Evolutionary conservation across 257 asterid genomes (phyloP).

Genomic region (Paraleonurus japonicus): DNA sequence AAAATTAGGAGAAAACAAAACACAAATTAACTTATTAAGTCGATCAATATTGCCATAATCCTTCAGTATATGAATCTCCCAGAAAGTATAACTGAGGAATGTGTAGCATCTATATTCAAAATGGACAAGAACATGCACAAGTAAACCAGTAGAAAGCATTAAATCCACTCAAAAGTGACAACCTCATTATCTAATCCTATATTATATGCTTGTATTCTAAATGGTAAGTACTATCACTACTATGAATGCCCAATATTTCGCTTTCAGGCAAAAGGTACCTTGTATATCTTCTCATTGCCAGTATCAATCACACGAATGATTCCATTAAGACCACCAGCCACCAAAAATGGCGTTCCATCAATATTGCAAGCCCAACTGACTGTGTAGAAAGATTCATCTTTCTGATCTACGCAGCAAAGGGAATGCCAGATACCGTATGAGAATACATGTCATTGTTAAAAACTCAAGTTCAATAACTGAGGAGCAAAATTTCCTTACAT

Average conservation of each 20-base stretch:
- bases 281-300: constrained; percentile 81
- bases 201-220: not conserved
- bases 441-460: constrained; percentile 18
- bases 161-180: not conserved
- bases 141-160: not conserved
- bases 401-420: constrained; percentile 61
- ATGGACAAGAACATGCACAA: not conserved
- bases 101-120: constrained; percentile 1
- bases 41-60: not conserved
- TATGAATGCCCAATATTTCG: not conserved
- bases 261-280: constrained; percentile 43
- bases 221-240: not conserved
- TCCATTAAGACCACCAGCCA: constrained; percentile 93
- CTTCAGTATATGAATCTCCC: not conserved
- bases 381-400: constrained; percentile 95
- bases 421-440: constrained; percentile 36
- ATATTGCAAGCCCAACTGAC: constrained; percentile 95
- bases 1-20: not conserved
- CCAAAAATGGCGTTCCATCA: constrained; percentile 78
- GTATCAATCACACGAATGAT: constrained; percentile 86
- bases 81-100: not conserved
- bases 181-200: not conserved
- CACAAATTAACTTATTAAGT: not conserved
- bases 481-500: constrained; percentile 49
- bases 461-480: not conserved